Evolutionary conservation across 2,329 filamentous ascomycete genomes (phyloP), one percentile per base, ranked within the genome.

Genomic region (Apiospora koreana): DNA sequence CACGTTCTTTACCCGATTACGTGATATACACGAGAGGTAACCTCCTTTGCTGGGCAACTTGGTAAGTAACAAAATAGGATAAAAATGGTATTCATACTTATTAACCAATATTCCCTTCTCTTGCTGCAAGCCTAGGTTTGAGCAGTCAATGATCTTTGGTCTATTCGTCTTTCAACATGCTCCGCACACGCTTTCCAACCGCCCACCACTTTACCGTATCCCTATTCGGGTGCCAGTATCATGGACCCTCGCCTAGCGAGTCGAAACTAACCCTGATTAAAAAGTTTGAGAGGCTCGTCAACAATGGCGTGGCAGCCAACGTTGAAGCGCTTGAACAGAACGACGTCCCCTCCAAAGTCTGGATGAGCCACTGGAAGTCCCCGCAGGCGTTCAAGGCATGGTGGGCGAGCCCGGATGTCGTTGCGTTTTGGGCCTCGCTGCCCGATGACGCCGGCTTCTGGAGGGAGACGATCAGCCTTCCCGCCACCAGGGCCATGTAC

Each of bases 381-480:
- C 64, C 64, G 38, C 64, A 65, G n/a, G 38, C 25, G 9, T 65
- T 65, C 64, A 65, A 65, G 25, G 38, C 64, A 38, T 65, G 42
- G 64, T 65, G 64, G 64, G 38, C 43, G 18, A 43, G 38, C n/a
- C n/a, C 64, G 16, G 42, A 28, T 12, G 38, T 65, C n/a, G 12
- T 14, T 4, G 23, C n/a, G n/a, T 65, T 65, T 5, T 65, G 62
- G 62, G 62, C 62, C 7, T 5, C 35, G n/a, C 41, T 65, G 4
- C 35, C 64, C 64, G 38, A 43, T 16, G 25, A 65, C 12, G 64
- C 64, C 18, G 64, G 64, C n/a, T 65, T 65, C n/a, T 65, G 64
- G 64, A 42, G 64, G 38, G 64, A 65, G 42, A 65, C 64, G 38
- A 21, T 65, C n/a, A 65, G 64, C 12, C 25, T 66, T 4, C 64